These are phyloP conservation scores for Alternaria conjuncta DNA, from an alignment of 2,329 filamentous ascomycete species.

Conservation along the genomic window DNA sequence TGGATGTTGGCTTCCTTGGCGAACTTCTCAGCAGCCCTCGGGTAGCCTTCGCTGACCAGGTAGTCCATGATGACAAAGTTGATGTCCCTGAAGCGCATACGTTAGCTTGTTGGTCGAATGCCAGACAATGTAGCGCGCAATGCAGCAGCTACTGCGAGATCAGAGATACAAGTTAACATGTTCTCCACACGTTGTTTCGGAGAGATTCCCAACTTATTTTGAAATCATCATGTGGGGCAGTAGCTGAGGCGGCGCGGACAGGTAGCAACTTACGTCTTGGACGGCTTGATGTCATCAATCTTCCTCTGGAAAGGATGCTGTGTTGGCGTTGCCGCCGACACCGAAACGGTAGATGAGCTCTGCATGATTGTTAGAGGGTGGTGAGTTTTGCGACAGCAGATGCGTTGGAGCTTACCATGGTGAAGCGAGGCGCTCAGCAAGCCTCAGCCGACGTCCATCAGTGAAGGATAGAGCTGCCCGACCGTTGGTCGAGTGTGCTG, in stretches of 20 bases:
- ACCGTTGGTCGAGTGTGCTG: conserved; percentile 41
- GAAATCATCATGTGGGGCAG: conserved; percentile 73
- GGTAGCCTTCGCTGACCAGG: conserved; percentile 93
- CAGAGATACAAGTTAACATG: conserved; percentile 80
- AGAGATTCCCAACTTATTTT: conserved; percentile 99
- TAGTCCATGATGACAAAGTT: conserved; percentile 97
- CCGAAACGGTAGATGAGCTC: conserved; percentile 73
- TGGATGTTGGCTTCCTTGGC: conserved; percentile 89
- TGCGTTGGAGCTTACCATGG: conserved; percentile 40
- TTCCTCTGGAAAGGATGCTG: conserved; percentile 80
- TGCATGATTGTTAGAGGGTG: conserved; percentile 29
- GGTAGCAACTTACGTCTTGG: conserved; percentile 76
- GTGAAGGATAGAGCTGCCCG: conserved; percentile 35
- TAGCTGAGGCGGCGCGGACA: conserved; percentile 5
- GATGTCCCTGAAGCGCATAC: conserved; percentile 72
- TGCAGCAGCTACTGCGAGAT: conserved; percentile 48
- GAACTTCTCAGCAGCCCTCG: conserved; percentile 89
- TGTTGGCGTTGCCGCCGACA: conserved; percentile 73
- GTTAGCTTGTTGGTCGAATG: conserved; percentile 31
- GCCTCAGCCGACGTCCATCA: conserved; percentile 48
- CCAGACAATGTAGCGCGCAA: conserved; percentile 3
- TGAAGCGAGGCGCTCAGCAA: conserved; percentile 37
- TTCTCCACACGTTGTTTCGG: conserved; percentile 95
- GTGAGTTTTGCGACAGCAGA: conserved; percentile 20
- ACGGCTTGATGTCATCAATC: conserved; percentile 82